Evolutionary conservation across 225 moss, liverwort and hornwort genomes (phyloP), one percentile per base, ranked within the genome.

Genomic region (Sphagnum tenellum): DNA sequence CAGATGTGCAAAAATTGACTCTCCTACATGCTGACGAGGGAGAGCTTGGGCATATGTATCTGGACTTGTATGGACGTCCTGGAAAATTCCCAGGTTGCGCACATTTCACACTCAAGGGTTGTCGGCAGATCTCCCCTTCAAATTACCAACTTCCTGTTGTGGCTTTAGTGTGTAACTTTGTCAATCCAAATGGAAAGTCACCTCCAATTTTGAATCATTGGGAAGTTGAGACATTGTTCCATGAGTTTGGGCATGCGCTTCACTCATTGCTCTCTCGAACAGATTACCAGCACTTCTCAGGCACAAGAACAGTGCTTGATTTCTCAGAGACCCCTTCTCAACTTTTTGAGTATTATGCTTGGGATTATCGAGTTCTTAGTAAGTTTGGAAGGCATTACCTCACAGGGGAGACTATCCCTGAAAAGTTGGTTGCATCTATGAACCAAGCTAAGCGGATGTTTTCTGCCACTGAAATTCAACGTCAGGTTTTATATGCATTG

Each of bases 261-360:
- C 98, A 98, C 67, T 98, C 98, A 9, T 76, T 98, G 69, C 90
- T 98, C 60, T 98, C 98, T 66, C 93, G 85, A 62, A 98, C 93
- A 67, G 98, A 98, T 53, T 98, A 93, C 77, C 93, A 98, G 76
- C 98, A 98, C 69, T 98, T 93, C 73, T 98, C 98, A 73, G 98
- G 98, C 60, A 98, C 98, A 12, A 80, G 98, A 57, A 93, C 98
- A 55, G 89, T 93, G 48, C 75, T 92, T 72, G 98, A 98, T 74
- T 93, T 98, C 71, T 90, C 98, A 9, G 98, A 98, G 82, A 90
- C 78, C 55, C 98, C 93, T 10, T 90, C 98, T 66, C 98, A 98
- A 66, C 74, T 98, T 58, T 84, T 98, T 65, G 98, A 98, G 98
- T 86, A 90, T 73, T 98, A 90, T 78, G 98, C 93, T 70, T 98